These are phyloP conservation scores for Grifola frondosa DNA, from an alignment of 1,284 basidiomycete species.

Conservation along the genomic window DNA sequence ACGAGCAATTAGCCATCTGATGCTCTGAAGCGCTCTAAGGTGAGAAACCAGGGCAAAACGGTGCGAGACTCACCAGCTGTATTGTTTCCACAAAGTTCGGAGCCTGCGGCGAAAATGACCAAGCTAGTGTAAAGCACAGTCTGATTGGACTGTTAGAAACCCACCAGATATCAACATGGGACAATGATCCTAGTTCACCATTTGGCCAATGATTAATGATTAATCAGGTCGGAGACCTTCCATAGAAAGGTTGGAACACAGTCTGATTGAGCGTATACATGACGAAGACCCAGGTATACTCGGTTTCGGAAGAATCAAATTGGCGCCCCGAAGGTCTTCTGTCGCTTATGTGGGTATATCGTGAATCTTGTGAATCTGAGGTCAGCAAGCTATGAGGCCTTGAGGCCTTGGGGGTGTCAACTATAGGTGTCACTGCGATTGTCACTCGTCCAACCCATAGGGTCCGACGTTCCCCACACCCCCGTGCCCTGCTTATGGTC, in stretches of 20 bases:
- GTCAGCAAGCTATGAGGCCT: no score
- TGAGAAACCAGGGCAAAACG: conserved; percentile 2
- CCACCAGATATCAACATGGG: no score
- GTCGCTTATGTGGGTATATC: conserved; percentile 16
- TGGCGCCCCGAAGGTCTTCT: no score
- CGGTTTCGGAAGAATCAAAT: conserved; percentile 58
- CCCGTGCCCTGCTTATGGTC: no score
- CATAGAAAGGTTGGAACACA: conserved; percentile 77
- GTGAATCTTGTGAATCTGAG: conserved; percentile 12
- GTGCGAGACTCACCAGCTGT: conserved; percentile 49
- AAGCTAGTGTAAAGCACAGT: conserved; percentile 68
- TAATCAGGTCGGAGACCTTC: conserved; percentile 77
- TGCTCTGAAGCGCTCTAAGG: conserved; percentile 42
- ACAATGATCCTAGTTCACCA: conserved; percentile 45
- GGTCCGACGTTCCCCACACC: no score
- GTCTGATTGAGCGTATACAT: conserved; percentile 82
- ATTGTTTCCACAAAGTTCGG: conserved; percentile 69
- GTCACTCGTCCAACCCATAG: no score
- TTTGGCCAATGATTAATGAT: conserved; percentile 71
- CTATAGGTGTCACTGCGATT: no score
- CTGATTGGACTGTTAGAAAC: conserved; percentile 38
- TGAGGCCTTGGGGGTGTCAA: no score
- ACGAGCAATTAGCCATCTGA: conserved; percentile 54
- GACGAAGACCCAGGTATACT: conserved; percentile 84
- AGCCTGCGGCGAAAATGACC: conserved; percentile 66